Conservation (phyloP, 257 asterid species). For the Anisodus acutangulus region DNA sequence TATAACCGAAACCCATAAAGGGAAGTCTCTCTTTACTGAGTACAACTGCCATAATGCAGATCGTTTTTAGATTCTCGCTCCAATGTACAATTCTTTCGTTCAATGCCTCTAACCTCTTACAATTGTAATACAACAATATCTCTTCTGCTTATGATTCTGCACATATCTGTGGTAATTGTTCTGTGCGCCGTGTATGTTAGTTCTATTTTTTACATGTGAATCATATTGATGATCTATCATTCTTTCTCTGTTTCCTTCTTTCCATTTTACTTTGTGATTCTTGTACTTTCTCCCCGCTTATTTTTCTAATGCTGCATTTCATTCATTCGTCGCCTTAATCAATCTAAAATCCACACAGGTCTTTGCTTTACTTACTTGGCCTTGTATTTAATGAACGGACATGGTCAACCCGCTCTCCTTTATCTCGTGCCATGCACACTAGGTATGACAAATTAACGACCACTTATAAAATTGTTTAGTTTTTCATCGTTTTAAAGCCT, state of each 20-base stretch:
- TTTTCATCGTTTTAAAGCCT: constrained; percentile 30
- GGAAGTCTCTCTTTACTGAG: background rate
- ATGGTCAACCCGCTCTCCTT: constrained; percentile 95
- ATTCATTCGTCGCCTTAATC: constrained; percentile 21
- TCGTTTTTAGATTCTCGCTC: background rate
- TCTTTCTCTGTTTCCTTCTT: background rate
- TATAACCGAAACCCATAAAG: background rate
- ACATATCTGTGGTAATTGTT: background rate
- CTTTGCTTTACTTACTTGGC: constrained; percentile 72
- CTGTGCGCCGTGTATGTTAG: background rate
- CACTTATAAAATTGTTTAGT: background rate
- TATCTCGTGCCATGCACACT: constrained; percentile 94
- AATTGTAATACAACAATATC: background rate
- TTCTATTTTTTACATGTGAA: background rate
- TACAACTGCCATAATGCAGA: background rate
- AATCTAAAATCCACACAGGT: constrained; percentile 59
- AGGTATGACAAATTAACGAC: constrained; percentile 50
- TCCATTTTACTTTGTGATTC: background rate
- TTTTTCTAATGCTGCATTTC: background rate
- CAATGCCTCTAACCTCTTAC: background rate
- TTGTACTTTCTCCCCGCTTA: background rate
- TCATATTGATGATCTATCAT: background rate
- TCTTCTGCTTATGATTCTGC: background rate
- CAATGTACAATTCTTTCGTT: background rate
- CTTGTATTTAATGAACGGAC: constrained; percentile 89